Conservation (phyloP, 2,329 filamentous ascomycete genomes). For the Rhinocladiella similis region DNA sequence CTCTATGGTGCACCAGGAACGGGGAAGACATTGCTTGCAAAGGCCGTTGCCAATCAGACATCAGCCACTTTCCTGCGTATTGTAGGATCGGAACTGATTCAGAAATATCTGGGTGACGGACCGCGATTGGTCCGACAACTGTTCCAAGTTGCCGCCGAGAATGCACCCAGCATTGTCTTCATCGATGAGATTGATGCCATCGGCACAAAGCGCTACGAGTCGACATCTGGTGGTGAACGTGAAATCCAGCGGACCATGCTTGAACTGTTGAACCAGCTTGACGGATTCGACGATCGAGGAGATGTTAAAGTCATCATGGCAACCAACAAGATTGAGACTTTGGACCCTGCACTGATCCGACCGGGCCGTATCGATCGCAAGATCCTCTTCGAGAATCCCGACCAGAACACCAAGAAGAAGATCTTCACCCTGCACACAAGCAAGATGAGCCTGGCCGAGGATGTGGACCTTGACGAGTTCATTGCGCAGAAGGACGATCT, state of each 20-base stretch:
- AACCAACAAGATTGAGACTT: slow-evolving; percentile 98
- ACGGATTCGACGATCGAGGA: slow-evolving; percentile 97
- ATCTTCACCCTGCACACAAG: slow-evolving; percentile 97
- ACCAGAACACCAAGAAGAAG: slow-evolving; percentile 92
- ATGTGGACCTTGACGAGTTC: slow-evolving; percentile 98
- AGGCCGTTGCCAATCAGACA: slow-evolving; percentile 98
- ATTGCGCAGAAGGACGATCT: slow-evolving; percentile 98
- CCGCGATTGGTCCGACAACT: slow-evolving; percentile 93
- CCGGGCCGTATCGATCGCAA: slow-evolving; percentile 98
- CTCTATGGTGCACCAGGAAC: slow-evolving; percentile 96
- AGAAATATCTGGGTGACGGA: slow-evolving; percentile 97
- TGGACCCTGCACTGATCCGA: slow-evolving; percentile 93
- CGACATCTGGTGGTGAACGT: slow-evolving; percentile 91
- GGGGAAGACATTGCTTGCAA: slow-evolving; percentile 92
- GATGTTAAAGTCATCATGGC: slow-evolving; percentile 99
- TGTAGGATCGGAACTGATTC: slow-evolving; percentile 93
- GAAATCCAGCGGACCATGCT: slow-evolving; percentile 99
- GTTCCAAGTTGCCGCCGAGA: slow-evolving; percentile 86
- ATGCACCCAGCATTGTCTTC: slow-evolving; percentile 95
- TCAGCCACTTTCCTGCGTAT: slow-evolving; percentile 97
- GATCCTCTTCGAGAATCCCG: slow-evolving; percentile 77
- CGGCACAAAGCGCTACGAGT: slow-evolving; percentile 97
- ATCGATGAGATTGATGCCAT: slow-evolving; percentile 99
- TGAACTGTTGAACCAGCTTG: slow-evolving; percentile 95
- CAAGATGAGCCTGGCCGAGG: slow-evolving; percentile 95